These are phyloP conservation scores for Calonectria honghensis DNA, from an alignment of 2,329 filamentous ascomycete genomes.

Conservation along the genomic window DNA sequence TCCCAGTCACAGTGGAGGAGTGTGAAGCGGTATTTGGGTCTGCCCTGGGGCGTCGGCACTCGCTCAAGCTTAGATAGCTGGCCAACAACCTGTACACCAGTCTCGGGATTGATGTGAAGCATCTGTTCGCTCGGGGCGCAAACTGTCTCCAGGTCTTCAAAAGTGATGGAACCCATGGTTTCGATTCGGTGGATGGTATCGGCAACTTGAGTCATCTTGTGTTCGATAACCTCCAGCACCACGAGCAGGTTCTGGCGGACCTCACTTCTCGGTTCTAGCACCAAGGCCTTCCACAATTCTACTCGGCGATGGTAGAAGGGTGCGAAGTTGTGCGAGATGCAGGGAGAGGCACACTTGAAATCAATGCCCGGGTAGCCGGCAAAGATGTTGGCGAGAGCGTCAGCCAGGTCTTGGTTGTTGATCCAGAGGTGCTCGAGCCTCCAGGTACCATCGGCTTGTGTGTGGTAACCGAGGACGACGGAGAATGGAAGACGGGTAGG, in stretches of 20 bases:
- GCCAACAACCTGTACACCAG: background rate
- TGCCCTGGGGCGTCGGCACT: background rate
- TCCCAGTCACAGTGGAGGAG: constrained; percentile 30
- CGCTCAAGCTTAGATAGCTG: background rate
- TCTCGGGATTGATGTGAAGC: background rate
- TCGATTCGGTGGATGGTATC: background rate
- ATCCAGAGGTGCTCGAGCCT: constrained; percentile 23
- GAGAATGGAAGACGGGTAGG: background rate
- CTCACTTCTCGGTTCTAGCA: background rate
- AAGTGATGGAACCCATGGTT: constrained; percentile 4
- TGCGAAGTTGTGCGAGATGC: constrained; percentile 14
- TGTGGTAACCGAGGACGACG: constrained; percentile 16
- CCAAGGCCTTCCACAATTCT: background rate
- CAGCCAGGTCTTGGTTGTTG: constrained; percentile 18
- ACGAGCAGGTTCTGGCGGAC: background rate
- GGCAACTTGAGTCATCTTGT: background rate
- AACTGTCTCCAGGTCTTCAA: background rate
- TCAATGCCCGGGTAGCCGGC: background rate
- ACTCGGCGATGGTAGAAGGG: constrained; percentile 33
- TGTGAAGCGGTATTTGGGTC: constrained; percentile 3
- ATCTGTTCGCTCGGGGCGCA: constrained; percentile 28
- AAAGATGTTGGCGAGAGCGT: background rate
- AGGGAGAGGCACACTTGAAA: background rate
- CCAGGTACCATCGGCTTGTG: background rate
- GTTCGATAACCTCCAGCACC: background rate